These are phyloP conservation scores for Dictyostelium firmibasis DNA, from an alignment of 78 protist genomes.

Conservation along the genomic window DNA sequence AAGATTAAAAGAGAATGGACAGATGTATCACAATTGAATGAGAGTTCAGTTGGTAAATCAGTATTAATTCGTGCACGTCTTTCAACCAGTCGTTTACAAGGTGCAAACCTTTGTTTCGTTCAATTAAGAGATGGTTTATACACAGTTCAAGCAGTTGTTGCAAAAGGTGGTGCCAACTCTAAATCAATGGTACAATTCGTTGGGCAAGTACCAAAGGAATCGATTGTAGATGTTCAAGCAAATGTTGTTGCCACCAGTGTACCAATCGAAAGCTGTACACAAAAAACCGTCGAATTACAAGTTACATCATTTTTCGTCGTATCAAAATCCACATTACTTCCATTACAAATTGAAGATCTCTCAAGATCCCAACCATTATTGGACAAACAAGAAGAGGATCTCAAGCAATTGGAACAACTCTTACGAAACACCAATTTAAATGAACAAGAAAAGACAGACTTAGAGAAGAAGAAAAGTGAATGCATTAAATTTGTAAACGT, in stretches of 20 bases:
- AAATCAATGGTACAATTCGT: conserved; percentile 86
- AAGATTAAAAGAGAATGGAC: conserved; percentile 35
- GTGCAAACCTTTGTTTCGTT: conserved; percentile 88
- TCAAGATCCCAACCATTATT: conserved; percentile 35
- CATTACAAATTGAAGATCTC: conserved; percentile 92
- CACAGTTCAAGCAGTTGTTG: conserved; percentile 91
- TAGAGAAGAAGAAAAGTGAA: conserved; percentile 33
- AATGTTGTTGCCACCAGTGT: conserved; percentile 38
- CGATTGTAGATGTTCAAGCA: conserved; percentile 94
- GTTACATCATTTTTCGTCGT: conserved; percentile 78
- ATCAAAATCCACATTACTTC: conserved; percentile 70
- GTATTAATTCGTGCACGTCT: conserved; percentile 63
- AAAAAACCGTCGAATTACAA: conserved; percentile 90
- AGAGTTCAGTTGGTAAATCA: background rate
- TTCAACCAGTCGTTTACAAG: conserved; percentile 8
- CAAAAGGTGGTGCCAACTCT: conserved; percentile 19
- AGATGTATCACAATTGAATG: background rate
- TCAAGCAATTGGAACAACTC: conserved; percentile 9
- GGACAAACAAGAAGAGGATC: conserved; percentile 19
- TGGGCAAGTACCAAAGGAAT: conserved; percentile 86
- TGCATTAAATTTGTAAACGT: conserved; percentile 69
- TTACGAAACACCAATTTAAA: background rate
- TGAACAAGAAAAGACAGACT: background rate
- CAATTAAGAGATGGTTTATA: conserved; percentile 83
- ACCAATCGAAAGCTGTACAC: conserved; percentile 83